A percentile compares a stretch with the other conserved stretches of the same genome.
phyloP scores from a whole-genome alignment of 2,329 filamentous ascomycete genomes.

The Penicillium crustosum region DNA sequence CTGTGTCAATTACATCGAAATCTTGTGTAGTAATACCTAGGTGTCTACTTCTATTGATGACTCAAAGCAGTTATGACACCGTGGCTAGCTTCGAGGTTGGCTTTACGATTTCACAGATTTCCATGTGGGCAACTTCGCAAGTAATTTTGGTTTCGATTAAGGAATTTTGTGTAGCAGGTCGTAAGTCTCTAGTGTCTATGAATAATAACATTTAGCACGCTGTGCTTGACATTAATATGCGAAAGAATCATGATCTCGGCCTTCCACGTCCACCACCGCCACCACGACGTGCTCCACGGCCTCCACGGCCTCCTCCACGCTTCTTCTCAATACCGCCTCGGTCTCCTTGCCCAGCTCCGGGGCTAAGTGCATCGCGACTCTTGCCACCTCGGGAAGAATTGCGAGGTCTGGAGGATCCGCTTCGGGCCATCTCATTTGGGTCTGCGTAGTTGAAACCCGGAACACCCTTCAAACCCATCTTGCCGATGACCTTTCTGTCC shows the following conservation, averaged over 20 bases:
- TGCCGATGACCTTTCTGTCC: slow-evolving; percentile 40
- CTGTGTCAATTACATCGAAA: not conserved
- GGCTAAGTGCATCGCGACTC: slow-evolving; percentile 26
- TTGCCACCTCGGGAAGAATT: slow-evolving; percentile 18
- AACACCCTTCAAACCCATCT: slow-evolving; percentile 43
- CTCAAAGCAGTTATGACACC: not conserved
- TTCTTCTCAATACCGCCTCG: slow-evolving; percentile 24
- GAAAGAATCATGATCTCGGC: slow-evolving; percentile 8
- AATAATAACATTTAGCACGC: not conserved
- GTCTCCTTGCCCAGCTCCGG: slow-evolving; percentile 23
- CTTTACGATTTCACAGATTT: not conserved
- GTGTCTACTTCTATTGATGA: not conserved
- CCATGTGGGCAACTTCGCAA: not conserved
- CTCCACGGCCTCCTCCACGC: slow-evolving; percentile 19
- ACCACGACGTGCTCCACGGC: slow-evolving; percentile 17
- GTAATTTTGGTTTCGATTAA: slow-evolving; percentile 1
- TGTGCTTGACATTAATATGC: slow-evolving; percentile 1
- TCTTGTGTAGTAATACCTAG: not conserved
- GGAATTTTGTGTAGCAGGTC: slow-evolving; percentile 2
- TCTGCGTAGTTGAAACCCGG: slow-evolving; percentile 35
- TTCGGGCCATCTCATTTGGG: slow-evolving; percentile 15
- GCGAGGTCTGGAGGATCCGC: slow-evolving; percentile 10
- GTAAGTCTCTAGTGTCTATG: slow-evolving; percentile 9
- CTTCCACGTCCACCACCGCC: slow-evolving; percentile 12
- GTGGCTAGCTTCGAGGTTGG: not conserved